A percentile compares a stretch with the other conserved stretches of the same genome.
phyloP scores from a whole-genome alignment of 2,329 filamentous ascomycete species.

The Rutstroemia sydowiana region DNA sequence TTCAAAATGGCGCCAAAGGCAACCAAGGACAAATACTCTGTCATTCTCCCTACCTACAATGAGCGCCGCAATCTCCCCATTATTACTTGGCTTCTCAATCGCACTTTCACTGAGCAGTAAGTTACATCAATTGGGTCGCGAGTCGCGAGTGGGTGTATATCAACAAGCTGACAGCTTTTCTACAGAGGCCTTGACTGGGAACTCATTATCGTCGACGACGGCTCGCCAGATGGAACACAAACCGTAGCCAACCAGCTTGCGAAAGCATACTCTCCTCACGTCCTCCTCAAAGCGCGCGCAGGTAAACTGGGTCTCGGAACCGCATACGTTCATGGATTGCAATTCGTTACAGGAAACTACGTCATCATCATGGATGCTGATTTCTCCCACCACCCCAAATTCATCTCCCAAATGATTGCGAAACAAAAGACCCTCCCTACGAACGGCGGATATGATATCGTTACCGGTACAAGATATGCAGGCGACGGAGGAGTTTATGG shows the following conservation, averaged over 20 bases:
- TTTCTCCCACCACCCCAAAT: slow-evolving; percentile 98
- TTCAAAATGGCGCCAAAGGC: slow-evolving; percentile 13
- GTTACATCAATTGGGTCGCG: slow-evolving; percentile 22
- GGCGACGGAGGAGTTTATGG: slow-evolving; percentile 85
- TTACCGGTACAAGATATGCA: slow-evolving; percentile 92
- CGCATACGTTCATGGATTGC: slow-evolving; percentile 39
- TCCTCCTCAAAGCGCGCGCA: slow-evolving; percentile 77
- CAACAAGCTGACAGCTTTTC: neutral
- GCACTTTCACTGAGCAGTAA: slow-evolving; percentile 83
- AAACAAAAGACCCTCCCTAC: slow-evolving; percentile 52
- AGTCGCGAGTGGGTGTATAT: neutral
- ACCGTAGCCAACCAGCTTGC: slow-evolving; percentile 85
- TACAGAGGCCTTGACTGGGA: slow-evolving; percentile 88
- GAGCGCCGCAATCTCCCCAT: slow-evolving; percentile 96
- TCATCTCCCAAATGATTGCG: slow-evolving; percentile 89
- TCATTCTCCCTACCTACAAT: slow-evolving; percentile 97
- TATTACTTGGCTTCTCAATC: slow-evolving; percentile 87
- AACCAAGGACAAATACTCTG: slow-evolving; percentile 76
- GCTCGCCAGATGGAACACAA: slow-evolving; percentile 91
- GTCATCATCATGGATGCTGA: slow-evolving; percentile 99
- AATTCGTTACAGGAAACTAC: slow-evolving; percentile 86
- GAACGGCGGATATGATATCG: slow-evolving; percentile 80
- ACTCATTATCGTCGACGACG: slow-evolving; percentile 96
- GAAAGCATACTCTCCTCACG: slow-evolving; percentile 71
- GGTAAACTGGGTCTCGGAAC: slow-evolving; percentile 48